Conservation (phyloP, 192 early-diverging fungal genomes). For the Dissophora globulifera region DNA sequence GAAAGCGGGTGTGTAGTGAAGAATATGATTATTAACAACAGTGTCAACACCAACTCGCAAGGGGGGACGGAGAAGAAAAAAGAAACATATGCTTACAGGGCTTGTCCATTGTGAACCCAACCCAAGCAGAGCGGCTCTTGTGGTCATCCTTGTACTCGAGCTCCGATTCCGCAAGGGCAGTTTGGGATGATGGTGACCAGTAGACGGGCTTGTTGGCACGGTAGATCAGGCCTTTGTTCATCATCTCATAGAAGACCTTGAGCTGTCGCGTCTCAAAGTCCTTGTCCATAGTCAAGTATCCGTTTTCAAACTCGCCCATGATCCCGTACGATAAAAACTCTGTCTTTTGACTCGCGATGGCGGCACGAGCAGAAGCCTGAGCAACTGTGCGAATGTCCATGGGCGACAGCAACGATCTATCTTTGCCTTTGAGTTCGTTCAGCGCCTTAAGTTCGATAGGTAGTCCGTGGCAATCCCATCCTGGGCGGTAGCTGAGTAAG, state of each 20-base stretch:
- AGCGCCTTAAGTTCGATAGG: constrained; percentile 86
- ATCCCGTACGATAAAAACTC: constrained; percentile 73
- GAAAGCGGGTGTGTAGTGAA: too few relatives aligned
- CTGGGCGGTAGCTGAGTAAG: constrained; percentile 75
- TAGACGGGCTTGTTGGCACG: constrained; percentile 84
- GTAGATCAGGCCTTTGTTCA: constrained; percentile 76
- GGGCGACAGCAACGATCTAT: constrained; percentile 47
- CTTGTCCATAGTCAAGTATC: constrained; percentile 75
- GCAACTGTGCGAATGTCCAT: constrained; percentile 66
- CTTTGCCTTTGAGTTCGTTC: constrained; percentile 61
- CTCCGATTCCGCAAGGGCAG: constrained; percentile 84
- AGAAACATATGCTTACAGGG: constrained; percentile 50
- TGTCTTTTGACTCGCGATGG: constrained; percentile 66
- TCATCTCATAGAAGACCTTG: constrained; percentile 76
- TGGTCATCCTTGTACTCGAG: constrained; percentile 84
- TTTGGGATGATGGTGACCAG: constrained; percentile 86
- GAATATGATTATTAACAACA: too few relatives aligned
- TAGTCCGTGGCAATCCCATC: constrained; percentile 85
- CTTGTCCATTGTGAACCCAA: constrained; percentile 65
- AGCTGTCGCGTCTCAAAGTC: constrained; percentile 81
- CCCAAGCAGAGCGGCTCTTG: constrained; percentile 75
- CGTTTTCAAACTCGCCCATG: constrained; percentile 81
- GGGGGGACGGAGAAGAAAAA: background rate
- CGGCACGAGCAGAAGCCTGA: constrained; percentile 66
- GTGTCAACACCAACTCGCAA: too few relatives aligned